Conservation (phyloP, 2,329 filamentous ascomycete genomes). For the Stemphylium vesicarium region DNA sequence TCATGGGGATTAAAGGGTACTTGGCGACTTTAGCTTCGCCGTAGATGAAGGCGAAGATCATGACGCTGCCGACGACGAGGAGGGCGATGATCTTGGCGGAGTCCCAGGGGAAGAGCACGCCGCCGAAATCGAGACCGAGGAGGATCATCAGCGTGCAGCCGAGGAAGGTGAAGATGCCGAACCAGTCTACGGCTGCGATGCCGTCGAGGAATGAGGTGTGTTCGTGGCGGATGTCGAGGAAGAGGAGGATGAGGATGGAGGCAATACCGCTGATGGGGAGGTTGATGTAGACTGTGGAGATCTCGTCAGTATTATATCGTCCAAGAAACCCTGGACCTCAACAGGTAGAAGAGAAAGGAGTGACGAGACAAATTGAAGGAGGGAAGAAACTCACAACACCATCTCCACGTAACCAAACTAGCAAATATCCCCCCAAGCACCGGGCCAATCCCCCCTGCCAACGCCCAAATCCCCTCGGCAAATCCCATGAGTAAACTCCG, state of each 20-base stretch:
- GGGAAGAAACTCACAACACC: slow-evolving; percentile 52
- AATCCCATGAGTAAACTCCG: slow-evolving; percentile 59
- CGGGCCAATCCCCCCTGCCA: slow-evolving; percentile 61
- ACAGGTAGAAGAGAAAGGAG: neutral
- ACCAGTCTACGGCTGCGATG: slow-evolving; percentile 61
- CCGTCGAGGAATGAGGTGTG: slow-evolving; percentile 57
- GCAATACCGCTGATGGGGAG: slow-evolving; percentile 58
- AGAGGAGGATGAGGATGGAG: slow-evolving; percentile 58
- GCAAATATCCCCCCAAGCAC: slow-evolving; percentile 61
- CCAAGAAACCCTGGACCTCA: too few species aligned
- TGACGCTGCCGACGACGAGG: slow-evolving; percentile 58
- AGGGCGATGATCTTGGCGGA: slow-evolving; percentile 63
- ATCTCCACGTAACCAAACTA: slow-evolving; percentile 56
- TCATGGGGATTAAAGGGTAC: slow-evolving; percentile 72
- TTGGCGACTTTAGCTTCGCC: slow-evolving; percentile 69
- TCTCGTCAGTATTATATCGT: neutral
- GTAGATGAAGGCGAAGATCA: slow-evolving; percentile 62
- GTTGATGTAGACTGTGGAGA: slow-evolving; percentile 59
- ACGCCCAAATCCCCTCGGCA: slow-evolving; percentile 61
- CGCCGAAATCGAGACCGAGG: slow-evolving; percentile 62
- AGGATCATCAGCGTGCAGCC: slow-evolving; percentile 60
- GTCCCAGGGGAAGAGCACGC: slow-evolving; percentile 60
- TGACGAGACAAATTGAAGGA: neutral
- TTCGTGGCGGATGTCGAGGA: slow-evolving; percentile 63
- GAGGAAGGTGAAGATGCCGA: slow-evolving; percentile 59